Percentiles rank a stretch among this genome's conserved stretches.
phyloP scores from a whole-genome alignment of 2,329 filamentous ascomycete genomes.

The Fusarium sp. region DNA sequence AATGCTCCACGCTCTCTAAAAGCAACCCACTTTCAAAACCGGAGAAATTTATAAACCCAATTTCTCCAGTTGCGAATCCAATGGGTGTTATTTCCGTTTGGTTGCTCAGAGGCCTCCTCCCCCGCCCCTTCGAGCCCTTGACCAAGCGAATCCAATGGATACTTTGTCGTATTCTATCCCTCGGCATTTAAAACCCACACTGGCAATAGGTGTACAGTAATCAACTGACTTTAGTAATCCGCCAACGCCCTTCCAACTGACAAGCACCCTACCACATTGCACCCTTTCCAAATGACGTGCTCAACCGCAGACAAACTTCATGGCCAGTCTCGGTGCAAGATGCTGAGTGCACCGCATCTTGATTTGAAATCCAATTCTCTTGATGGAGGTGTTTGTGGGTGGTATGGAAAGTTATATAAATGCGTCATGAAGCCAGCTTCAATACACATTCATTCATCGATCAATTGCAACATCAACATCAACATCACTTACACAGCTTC shows the following conservation, averaged over 20 bases:
- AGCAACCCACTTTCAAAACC: not conserved
- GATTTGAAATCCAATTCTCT: conserved; percentile 44
- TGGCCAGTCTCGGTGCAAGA: conserved; percentile 20
- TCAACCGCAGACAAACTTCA: conserved; percentile 30
- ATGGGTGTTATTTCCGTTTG: too few relatives aligned
- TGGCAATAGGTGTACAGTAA: conserved; percentile 30
- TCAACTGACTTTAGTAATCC: conserved; percentile 40
- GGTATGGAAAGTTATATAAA: conserved; percentile 32
- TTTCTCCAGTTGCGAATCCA: not conserved
- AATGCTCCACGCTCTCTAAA: not conserved
- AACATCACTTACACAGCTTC: not conserved
- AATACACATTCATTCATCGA: not conserved
- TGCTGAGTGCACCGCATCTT: conserved; percentile 24
- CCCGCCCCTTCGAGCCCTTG: too few relatives aligned
- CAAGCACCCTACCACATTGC: conserved; percentile 32
- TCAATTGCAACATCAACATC: not conserved
- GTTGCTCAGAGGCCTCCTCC: too few relatives aligned
- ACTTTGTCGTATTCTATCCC: not conserved
- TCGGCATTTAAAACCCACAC: not conserved
- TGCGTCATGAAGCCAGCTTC: conserved; percentile 8
- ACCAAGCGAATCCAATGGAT: not conserved
- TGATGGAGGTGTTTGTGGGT: conserved; percentile 1
- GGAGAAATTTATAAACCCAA: not conserved
- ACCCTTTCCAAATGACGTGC: conserved; percentile 38
- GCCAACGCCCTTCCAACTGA: conserved; percentile 32